Percentiles rank a stretch among this genome's conserved stretches.
Evolutionary conservation across 2,329 filamentous ascomycete genomes (phyloP).

Genomic region (Botryotinia convoluta): DNA sequence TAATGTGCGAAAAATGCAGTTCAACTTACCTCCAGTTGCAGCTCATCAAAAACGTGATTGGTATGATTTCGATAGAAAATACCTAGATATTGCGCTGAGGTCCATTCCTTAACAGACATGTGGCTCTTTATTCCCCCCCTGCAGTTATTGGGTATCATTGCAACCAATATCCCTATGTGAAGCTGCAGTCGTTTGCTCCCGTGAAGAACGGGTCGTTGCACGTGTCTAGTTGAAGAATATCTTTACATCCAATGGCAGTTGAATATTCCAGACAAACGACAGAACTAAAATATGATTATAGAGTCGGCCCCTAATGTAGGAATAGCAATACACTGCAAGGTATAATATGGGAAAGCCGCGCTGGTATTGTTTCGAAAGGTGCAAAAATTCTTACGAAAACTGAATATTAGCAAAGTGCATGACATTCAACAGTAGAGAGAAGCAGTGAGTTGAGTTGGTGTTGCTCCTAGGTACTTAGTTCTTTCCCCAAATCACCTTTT

Average conservation of each 20-base stretch:
- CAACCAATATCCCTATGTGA: not conserved
- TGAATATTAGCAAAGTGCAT: not conserved
- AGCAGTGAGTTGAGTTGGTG: rapidly evolving
- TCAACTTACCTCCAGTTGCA: not conserved
- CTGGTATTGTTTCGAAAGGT: not conserved
- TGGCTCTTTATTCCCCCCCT: rapidly evolving
- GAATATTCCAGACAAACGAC: rapidly evolving
- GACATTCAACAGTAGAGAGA: not conserved
- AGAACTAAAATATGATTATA: rapidly evolving
- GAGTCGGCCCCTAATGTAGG: no score
- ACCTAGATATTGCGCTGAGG: not conserved
- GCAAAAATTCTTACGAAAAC: not conserved
- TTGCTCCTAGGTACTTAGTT: not conserved
- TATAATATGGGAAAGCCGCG: not conserved
- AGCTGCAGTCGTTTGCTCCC: not conserved
- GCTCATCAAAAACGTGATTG: no score
- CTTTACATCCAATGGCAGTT: not conserved
- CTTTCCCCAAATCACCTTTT: not conserved
- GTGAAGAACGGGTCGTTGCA: not conserved
- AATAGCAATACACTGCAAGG: rapidly evolving
- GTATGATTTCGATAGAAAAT: not conserved
- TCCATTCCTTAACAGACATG: not conserved
- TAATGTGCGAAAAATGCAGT: not conserved
- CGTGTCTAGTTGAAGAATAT: not conserved
- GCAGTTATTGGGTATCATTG: not conserved